Conservation (phyloP, 2,329 filamentous ascomycete genomes). For the Botrytis byssoidea region DNA sequence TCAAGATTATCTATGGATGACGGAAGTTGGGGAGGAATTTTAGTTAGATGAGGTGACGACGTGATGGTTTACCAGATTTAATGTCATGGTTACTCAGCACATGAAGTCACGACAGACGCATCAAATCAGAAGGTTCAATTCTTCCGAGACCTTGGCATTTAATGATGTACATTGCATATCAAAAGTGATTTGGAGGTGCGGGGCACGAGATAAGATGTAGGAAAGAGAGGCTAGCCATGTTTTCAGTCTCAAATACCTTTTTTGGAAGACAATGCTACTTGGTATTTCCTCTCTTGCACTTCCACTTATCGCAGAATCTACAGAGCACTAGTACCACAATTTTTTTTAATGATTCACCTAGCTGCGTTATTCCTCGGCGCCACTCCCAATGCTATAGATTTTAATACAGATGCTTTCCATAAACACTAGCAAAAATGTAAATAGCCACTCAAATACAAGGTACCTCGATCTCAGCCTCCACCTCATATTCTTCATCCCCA, state of each 20-base stretch:
- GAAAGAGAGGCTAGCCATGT: background rate
- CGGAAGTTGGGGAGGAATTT: background rate
- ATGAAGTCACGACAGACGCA: conserved; percentile 19
- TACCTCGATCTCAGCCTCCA: conserved; percentile 33
- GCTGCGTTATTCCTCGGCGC: background rate
- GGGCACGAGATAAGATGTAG: background rate
- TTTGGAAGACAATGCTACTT: background rate
- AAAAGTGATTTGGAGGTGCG: conserved; percentile 4
- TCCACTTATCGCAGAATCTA: background rate
- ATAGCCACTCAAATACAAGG: conserved; percentile 15
- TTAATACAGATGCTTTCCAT: background rate
- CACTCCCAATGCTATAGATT: background rate
- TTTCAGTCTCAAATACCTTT: background rate
- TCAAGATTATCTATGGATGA: conserved; percentile 12
- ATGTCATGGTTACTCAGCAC: conserved; percentile 13
- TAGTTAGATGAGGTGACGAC: conserved; percentile 12
- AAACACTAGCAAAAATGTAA: background rate
- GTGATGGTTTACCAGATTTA: conserved; percentile 6
- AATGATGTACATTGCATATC: background rate
- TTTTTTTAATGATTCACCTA: background rate
- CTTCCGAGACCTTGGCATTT: background rate
- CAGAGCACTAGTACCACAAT: background rate
- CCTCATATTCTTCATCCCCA: conserved; percentile 35
- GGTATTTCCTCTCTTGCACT: background rate
- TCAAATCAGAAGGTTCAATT: conserved; percentile 16